phyloP scores from a whole-genome alignment of 2,329 filamentous ascomycete genomes.

The Claviceps arundinis region DNA sequence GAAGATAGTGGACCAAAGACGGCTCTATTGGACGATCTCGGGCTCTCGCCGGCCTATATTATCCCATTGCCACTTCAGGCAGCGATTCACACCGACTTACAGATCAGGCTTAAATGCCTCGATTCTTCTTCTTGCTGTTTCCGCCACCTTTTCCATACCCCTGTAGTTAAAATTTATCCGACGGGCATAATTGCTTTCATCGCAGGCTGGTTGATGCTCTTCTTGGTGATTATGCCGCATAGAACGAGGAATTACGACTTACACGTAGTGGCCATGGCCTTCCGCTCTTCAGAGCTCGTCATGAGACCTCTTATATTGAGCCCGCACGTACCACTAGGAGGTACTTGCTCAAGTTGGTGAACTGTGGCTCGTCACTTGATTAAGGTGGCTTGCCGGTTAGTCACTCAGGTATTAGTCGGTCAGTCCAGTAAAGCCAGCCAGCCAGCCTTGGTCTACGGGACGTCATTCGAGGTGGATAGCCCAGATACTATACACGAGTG shows the following conservation, averaged over 20 bases:
- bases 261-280: not conserved
- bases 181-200: no score
- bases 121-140: not conserved
- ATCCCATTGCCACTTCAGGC: not conserved
- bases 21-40: not conserved
- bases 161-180: no score
- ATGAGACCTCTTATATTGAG: not conserved
- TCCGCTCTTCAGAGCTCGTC: not conserved
- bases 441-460: no score
- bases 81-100: not conserved
- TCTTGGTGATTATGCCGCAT: not conserved
- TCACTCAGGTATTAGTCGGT: no score
- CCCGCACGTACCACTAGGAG: not conserved
- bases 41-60: not conserved
- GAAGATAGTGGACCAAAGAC: not conserved
- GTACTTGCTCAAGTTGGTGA: not conserved
- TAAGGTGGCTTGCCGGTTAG: no score
- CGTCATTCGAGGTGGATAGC: no score
- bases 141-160: not conserved
- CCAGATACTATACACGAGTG: no score
- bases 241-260: not conserved
- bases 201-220: not conserved
- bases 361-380: not conserved
- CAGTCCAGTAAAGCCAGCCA: no score
- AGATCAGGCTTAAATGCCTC: not conserved